Base-by-base conservation (phyloP, 2,329 filamentous ascomycete species). In the Botrytis elliptica region DNA sequence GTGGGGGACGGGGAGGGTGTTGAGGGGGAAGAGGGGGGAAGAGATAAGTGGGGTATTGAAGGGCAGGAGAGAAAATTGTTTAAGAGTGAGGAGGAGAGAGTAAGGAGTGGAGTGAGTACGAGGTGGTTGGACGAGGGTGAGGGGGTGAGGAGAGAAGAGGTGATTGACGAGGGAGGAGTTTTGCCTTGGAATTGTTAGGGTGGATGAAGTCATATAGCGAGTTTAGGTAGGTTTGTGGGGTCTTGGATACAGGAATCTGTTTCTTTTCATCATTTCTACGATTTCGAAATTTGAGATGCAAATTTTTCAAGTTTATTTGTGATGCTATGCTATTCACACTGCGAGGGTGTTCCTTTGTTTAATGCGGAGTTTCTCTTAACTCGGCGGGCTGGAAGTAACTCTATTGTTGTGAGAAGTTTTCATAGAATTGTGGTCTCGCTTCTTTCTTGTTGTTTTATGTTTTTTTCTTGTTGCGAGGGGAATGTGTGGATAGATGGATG, bases 1-100 rank as follows among this genome's bases (percentile, higher is more conserved):
- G 22, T 76, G 77, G n/a, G 82, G 80, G 16, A 72, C 72, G 18
- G 77, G 74, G 12, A 73, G 73, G 25, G 73, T 74, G 6, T 70
- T 83, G 73, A 77, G 74, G 55, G 74, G 73, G 44, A 83, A 83
- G 75, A 80, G 81, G 67, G 75, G 55, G 75, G 33, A 29, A 79
- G 82, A 68, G 80, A 82, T 74, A 72, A 18, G 74, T 74, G 63
- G 77, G 77, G 72, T 69, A 74, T 70, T 76, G 74, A 74, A 16
- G 71, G 65, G 68, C 71, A 63, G 8, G 70, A 57, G 36, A 79
- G 67, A 62, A 74, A 12, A 67, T 78, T 71, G 22, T 72, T 20
- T 22, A 46, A 12, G 38, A 38, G 38, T 59, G 49, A 59, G 29
- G 22, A 29, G 44, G 70, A 59, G 22, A 66, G 62, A 10, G 10